Evolutionary conservation across 164 flowering plant species (phyloP), one percentile per base, ranked within the genome.

Genomic region (Akebia trifoliata): DNA sequence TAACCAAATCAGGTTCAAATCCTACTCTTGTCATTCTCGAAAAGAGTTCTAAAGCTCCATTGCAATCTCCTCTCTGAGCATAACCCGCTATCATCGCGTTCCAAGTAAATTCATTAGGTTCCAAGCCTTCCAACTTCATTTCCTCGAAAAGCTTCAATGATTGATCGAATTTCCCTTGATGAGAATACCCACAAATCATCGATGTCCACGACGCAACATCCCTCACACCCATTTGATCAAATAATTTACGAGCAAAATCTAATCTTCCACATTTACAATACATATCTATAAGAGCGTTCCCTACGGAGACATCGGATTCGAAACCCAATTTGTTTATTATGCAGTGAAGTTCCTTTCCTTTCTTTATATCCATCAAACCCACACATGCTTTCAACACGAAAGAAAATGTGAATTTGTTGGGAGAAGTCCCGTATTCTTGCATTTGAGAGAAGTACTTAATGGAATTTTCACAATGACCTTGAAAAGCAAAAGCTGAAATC

Each of bases 61-160:
- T 54, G 34, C 64, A 67, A 49, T 80, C 83, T 44, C 82, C 74
- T 44, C 50, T 67, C 15, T 63, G 68, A 46, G 65, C 60, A 39
- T 39, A 48, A 48, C 57, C 68, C 10, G 71, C 48, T 50, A 71
- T 63, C 59, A 71, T 47, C 3, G 68, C 65, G 37, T 67, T 67
- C 71, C 89, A 86, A 1, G 94, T 82, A 47, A 80, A 82, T 32
- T 77, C 76, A 68, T 88, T 86, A 0, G 84, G 90, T 34, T 74
- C 68, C 47, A 75, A 39, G 0, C 85, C 86, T 59, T 69, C 75
- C 10, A 6, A 32, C n/a, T n/a, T n/a, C n/a, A 39, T 51, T 60
- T 45, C 28, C 25, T 62, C 59, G 29, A 9, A 71, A 25, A 71
- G 74, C 22, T 8, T 5, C 8, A 12, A 10, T 0, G 68, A 54